These are phyloP conservation scores for Candida verbasci DNA, from an alignment of 805 yeast species.

Conservation along the genomic window DNA sequence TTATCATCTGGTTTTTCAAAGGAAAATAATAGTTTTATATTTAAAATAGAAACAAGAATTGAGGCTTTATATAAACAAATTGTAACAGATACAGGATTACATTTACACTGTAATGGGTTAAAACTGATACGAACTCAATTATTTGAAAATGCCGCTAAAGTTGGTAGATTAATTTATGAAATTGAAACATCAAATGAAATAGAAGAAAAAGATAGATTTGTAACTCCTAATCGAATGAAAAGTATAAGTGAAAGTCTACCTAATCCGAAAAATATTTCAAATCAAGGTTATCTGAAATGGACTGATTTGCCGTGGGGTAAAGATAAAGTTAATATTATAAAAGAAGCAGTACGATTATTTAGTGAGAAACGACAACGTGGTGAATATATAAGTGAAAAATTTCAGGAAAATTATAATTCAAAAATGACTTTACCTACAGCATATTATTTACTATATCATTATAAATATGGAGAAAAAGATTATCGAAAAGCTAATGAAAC, in stretches of 20 bases:
- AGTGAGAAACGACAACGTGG: constrained; percentile 8
- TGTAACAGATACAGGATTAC: background rate
- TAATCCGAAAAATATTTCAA: background rate
- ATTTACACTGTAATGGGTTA: constrained; percentile 11
- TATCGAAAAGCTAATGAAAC: background rate
- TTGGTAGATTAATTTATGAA: constrained; percentile 13
- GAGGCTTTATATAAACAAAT: background rate
- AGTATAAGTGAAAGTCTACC: background rate
- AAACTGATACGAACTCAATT: constrained; percentile 25
- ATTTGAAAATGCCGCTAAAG: constrained; percentile 27
- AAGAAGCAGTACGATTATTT: background rate
- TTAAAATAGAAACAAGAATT: background rate
- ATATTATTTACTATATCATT: constrained; percentile 15
- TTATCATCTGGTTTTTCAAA: constrained; percentile 9
- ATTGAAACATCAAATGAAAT: background rate
- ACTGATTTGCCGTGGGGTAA: constrained; percentile 12
- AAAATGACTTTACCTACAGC: constrained; percentile 10
- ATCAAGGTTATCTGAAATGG: background rate
- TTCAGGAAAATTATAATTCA: constrained; percentile 10
- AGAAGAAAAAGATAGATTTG: background rate
- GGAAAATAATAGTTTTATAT: background rate
- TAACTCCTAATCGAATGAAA: background rate
- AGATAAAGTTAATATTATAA: constrained; percentile 12
- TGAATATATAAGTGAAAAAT: constrained; percentile 10
- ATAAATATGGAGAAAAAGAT: constrained; percentile 13